Evolutionary conservation across 2,329 filamentous ascomycete genomes (phyloP).

Genomic region (Colletotrichum tropicale): DNA sequence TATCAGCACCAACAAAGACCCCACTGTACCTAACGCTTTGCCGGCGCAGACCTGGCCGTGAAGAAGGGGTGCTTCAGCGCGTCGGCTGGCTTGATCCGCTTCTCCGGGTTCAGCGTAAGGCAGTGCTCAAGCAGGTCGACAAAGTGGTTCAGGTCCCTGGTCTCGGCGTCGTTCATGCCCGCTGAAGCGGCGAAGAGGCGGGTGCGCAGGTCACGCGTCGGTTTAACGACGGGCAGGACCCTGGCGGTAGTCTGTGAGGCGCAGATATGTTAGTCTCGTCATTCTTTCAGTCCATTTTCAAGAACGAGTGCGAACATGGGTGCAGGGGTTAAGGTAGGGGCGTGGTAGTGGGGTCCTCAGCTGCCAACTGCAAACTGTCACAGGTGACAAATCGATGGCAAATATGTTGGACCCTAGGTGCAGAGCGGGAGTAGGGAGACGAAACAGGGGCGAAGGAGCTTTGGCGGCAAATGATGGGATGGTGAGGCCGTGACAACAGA

Average conservation of each 20-base stretch:
- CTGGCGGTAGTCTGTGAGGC: conserved; percentile 66
- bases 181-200: conserved; percentile 76
- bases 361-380: neutral
- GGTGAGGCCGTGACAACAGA: neutral
- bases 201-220: conserved; percentile 81
- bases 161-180: conserved; percentile 75
- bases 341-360: neutral
- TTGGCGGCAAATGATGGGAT: neutral
- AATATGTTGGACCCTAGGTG: neutral
- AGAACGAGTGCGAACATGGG: neutral
- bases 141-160: conserved; percentile 81
- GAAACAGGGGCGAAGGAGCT: neutral
- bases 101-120: conserved; percentile 88
- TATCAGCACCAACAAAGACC: neutral
- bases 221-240: conserved; percentile 73
- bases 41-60: conserved; percentile 40
- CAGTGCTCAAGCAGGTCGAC: conserved; percentile 89
- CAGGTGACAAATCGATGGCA: neutral
- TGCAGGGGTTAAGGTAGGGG: neutral
- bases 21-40: conserved; percentile 23
- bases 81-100: conserved; percentile 84
- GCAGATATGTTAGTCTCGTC: conserved; percentile 15
- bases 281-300: neutral
- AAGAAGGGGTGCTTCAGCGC: conserved; percentile 93
- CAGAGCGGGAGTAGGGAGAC: neutral